Percentiles rank a stretch among this genome's conserved stretches.
These are phyloP conservation scores for Pyrenochaeta sp. DNA, from an alignment of 2,329 filamentous ascomycete genomes.

Conservation along the genomic window DNA sequence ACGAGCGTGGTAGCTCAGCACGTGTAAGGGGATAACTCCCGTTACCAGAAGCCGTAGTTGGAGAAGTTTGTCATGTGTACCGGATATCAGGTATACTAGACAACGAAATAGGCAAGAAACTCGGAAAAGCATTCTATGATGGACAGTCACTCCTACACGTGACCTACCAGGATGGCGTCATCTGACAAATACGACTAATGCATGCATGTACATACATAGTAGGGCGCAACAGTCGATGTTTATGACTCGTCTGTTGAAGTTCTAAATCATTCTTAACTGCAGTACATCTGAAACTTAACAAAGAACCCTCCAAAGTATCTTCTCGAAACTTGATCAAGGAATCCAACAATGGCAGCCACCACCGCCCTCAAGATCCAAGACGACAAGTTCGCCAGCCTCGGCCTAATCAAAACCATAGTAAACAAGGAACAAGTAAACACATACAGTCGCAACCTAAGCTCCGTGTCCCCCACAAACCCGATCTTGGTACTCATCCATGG, in stretches of 20 bases:
- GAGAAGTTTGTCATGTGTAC: too few relatives aligned
- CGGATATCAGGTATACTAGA: too few relatives aligned
- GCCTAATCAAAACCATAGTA: slow-evolving; percentile 33
- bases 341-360: slow-evolving; percentile 22
- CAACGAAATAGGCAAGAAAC: too few relatives aligned
- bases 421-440: slow-evolving; percentile 35
- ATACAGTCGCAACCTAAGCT: slow-evolving; percentile 34
- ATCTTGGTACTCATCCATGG: slow-evolving; percentile 43
- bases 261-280: too few relatives aligned
- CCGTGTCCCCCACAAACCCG: slow-evolving; percentile 35
- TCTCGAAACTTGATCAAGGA: too few relatives aligned
- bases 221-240: background rate
- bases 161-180: slow-evolving; percentile 14
- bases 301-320: too few relatives aligned
- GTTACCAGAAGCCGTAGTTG: too few relatives aligned
- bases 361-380: slow-evolving; percentile 37
- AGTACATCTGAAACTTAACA: too few relatives aligned
- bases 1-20: slow-evolving; percentile 2
- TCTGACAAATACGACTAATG: slow-evolving; percentile 2
- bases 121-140: too few relatives aligned
- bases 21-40: background rate
- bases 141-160: slow-evolving; percentile 8
- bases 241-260: too few relatives aligned
- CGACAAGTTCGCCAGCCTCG: slow-evolving; percentile 35
- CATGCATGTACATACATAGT: background rate